Conservation (phyloP, 2,329 filamentous ascomycete genomes). For the Claviceps digitariae region DNA sequence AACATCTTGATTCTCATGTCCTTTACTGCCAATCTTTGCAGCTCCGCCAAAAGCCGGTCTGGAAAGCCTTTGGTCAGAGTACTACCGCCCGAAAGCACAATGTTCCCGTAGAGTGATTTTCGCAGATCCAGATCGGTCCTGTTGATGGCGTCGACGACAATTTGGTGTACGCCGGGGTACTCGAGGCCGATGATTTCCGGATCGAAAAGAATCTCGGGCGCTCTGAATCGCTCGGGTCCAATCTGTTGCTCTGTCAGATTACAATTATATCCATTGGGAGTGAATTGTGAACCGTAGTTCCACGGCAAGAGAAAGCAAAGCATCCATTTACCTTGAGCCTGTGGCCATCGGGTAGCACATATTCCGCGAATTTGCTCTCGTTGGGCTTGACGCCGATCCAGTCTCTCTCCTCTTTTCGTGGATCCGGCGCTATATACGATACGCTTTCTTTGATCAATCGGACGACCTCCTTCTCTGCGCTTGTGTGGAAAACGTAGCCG, state of each 20-base stretch:
- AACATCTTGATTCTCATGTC: conserved; percentile 99
- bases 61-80: conserved; percentile 96
- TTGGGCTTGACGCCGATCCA: conserved; percentile 73
- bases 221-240: conserved; percentile 86
- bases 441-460: conserved; percentile 92
- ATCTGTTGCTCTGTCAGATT: conserved; percentile 39
- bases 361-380: conserved; percentile 69
- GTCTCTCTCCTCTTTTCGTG: conserved; percentile 90
- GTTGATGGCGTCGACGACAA: conserved; percentile 91
- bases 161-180: conserved; percentile 94
- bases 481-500: conserved; percentile 92
- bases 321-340: conserved; percentile 59
- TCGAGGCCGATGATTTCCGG: conserved; percentile 94
- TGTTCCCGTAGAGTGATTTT: conserved; percentile 89
- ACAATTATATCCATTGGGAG: background rate
- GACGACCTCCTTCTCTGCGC: conserved; percentile 98
- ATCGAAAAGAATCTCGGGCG: conserved; percentile 94
- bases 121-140: conserved; percentile 91
- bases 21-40: conserved; percentile 88
- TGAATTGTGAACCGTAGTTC: background rate
- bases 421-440: conserved; percentile 81
- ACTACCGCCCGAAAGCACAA: conserved; percentile 90
- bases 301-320: background rate
- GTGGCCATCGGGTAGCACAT: conserved; percentile 81
- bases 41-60: conserved; percentile 79